Evolutionary conservation across 2,329 filamentous ascomycete species (phyloP).

Genomic region (Diaporthe sp.): DNA sequence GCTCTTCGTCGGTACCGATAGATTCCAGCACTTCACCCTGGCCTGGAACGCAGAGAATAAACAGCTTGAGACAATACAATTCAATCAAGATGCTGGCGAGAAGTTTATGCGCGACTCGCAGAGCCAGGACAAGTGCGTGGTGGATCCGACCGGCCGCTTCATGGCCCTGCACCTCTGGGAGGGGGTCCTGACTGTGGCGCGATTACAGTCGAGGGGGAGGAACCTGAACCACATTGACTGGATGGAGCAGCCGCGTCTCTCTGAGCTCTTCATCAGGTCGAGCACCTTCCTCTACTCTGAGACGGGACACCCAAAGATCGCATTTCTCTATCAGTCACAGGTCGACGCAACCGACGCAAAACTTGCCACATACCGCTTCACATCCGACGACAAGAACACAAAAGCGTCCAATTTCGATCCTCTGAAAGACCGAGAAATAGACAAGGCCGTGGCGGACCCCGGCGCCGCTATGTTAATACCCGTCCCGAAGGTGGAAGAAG

Average conservation of each 20-base stretch:
- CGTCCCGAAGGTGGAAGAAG: constrained; percentile 65
- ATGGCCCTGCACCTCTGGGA: constrained; percentile 72
- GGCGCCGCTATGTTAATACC: constrained; percentile 74
- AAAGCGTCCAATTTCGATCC: constrained; percentile 68
- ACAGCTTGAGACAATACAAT: constrained; percentile 63
- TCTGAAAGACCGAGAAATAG: constrained; percentile 66
- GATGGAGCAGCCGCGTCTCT: constrained; percentile 68
- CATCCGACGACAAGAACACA: constrained; percentile 68
- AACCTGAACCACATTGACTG: constrained; percentile 58
- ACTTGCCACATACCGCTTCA: constrained; percentile 70
- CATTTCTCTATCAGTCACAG: constrained; percentile 69
- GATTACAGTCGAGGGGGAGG: constrained; percentile 61
- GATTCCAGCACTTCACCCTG: constrained; percentile 90
- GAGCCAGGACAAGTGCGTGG: constrained; percentile 83
- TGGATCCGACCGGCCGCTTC: constrained; percentile 81
- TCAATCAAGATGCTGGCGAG: constrained; percentile 67
- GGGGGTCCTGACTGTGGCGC: constrained; percentile 68
- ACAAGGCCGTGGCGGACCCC: constrained; percentile 65
- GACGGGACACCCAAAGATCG: constrained; percentile 69
- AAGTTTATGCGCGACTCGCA: constrained; percentile 80
- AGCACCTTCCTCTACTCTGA: constrained; percentile 70
- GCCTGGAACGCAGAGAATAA: constrained; percentile 77
- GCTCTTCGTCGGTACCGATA: constrained; percentile 92
- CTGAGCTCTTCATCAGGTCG: constrained; percentile 71
- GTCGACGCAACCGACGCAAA: constrained; percentile 65